Conservation (phyloP, 257 asterid species). For the Nicotiana tomentosiformis region DNA sequence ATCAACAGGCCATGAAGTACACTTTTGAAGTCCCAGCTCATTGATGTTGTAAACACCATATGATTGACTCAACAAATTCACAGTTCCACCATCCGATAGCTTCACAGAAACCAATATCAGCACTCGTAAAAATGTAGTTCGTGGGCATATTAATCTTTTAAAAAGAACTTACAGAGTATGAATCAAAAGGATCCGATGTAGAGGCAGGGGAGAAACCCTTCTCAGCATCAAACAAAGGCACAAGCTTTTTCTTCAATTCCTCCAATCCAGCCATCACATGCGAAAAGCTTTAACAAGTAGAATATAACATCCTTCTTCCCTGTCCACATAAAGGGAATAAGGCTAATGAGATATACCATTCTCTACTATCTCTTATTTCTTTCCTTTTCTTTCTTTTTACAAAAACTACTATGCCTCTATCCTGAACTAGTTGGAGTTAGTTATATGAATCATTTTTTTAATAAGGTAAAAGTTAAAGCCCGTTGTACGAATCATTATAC, state of each 20-base stretch:
- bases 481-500: too few relatives aligned
- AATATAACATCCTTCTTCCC: not conserved
- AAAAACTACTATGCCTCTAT: not conserved
- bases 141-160: not conserved
- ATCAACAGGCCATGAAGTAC: constrained; percentile 52
- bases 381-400: too few relatives aligned
- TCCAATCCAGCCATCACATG: constrained; percentile 77
- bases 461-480: too few relatives aligned
- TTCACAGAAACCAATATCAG: constrained; percentile 13
- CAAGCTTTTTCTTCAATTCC: constrained; percentile 86
- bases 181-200: constrained; percentile 70
- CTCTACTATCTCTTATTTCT: not conserved
- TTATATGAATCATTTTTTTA: not conserved
- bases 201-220: constrained; percentile 86
- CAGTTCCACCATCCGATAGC: constrained; percentile 84
- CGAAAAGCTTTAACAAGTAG: not conserved
- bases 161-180: constrained; percentile 47
- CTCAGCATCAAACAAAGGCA: constrained; percentile 92
- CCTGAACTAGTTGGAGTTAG: not conserved
- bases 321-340: not conserved
- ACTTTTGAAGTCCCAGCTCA: constrained; percentile 90
- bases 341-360: not conserved
- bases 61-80: constrained; percentile 88
- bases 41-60: constrained; percentile 86
- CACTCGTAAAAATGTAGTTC: not conserved